phyloP scores from a whole-genome alignment of 495 filamentous ascomycete genomes.

The Tuber microsphaerosporum region DNA sequence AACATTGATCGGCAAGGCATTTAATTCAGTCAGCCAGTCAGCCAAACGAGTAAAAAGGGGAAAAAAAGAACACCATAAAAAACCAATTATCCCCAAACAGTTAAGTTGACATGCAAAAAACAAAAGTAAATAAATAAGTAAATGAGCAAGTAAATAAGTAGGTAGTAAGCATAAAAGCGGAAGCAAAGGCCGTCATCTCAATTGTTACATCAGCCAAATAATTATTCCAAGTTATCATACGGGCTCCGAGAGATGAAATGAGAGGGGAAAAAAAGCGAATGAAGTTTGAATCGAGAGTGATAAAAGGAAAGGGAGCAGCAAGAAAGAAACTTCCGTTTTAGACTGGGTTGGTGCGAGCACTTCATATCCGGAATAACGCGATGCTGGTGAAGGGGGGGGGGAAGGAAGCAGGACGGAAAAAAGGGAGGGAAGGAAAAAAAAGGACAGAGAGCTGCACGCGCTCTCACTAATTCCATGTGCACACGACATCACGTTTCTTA shows the following conservation, averaged over 20 bases:
- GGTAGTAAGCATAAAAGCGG: not conserved
- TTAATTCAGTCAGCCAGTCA: not conserved
- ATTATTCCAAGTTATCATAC: not conserved
- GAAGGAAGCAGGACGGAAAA: not conserved
- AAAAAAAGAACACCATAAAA: not conserved
- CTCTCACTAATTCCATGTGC: not conserved
- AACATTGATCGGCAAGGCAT: not conserved
- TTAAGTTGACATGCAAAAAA: not conserved
- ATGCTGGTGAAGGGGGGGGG: not conserved
- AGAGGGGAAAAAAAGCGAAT: not conserved
- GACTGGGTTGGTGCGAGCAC: not conserved
- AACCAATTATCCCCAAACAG: not conserved
- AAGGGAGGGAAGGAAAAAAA: not conserved
- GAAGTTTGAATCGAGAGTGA: not conserved
- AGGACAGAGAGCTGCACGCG: not conserved
- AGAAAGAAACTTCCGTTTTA: not conserved
- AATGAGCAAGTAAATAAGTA: not conserved
- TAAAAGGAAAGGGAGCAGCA: not conserved
- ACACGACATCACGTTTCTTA: not conserved
- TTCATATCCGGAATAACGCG: not conserved
- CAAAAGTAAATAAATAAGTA: not conserved
- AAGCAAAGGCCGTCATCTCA: not conserved
- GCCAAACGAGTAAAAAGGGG: not conserved
- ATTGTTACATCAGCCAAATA: conserved; percentile 4
- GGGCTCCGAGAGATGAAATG: not conserved